phyloP scores from a whole-genome alignment of 768 basidiomycete species.

The Cystobasidium ongulense region DNA sequence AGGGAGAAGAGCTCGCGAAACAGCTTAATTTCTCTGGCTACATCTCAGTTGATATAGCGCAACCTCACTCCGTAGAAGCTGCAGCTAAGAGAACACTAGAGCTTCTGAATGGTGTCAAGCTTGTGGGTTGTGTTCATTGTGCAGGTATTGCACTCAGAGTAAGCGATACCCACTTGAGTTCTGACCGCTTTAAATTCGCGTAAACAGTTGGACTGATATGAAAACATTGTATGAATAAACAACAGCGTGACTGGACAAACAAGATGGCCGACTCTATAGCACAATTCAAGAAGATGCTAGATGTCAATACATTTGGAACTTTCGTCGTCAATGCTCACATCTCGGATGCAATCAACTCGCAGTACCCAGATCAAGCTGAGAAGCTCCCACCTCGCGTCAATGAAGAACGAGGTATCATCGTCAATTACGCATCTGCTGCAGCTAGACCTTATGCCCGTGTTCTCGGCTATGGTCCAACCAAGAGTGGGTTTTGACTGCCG shows the following conservation, averaged over 20 bases:
- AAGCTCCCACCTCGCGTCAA: slow-evolving; percentile 31
- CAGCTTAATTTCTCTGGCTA: slow-evolving; percentile 37
- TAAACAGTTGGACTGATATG: not conserved
- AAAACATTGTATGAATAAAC: not conserved
- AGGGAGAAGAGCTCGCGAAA: slow-evolving; percentile 37
- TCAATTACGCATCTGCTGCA: slow-evolving; percentile 44
- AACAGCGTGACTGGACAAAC: slow-evolving; percentile 35
- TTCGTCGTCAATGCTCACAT: slow-evolving; percentile 44
- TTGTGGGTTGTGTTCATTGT: slow-evolving; percentile 37
- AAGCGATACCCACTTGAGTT: not conserved
- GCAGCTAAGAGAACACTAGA: slow-evolving; percentile 25
- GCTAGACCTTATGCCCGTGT: slow-evolving; percentile 41
- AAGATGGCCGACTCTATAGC: slow-evolving; percentile 33
- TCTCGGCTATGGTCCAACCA: slow-evolving; percentile 43
- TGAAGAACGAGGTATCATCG: slow-evolving; percentile 44
- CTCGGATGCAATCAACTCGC: slow-evolving; percentile 43
- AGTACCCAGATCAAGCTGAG: slow-evolving; percentile 35
- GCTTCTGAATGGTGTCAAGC: slow-evolving; percentile 23
- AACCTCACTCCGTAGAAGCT: slow-evolving; percentile 38
- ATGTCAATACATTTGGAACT: slow-evolving; percentile 42
- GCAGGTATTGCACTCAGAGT: slow-evolving; percentile 34
- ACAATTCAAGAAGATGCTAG: slow-evolving; percentile 43
- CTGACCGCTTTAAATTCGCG: not conserved
- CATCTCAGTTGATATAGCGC: slow-evolving; percentile 40
- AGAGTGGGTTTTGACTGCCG: slow-evolving; percentile 42